Evolutionary conservation across 2,329 filamentous ascomycete genomes (phyloP).

Genomic region (Aurifilum marmelostoma): DNA sequence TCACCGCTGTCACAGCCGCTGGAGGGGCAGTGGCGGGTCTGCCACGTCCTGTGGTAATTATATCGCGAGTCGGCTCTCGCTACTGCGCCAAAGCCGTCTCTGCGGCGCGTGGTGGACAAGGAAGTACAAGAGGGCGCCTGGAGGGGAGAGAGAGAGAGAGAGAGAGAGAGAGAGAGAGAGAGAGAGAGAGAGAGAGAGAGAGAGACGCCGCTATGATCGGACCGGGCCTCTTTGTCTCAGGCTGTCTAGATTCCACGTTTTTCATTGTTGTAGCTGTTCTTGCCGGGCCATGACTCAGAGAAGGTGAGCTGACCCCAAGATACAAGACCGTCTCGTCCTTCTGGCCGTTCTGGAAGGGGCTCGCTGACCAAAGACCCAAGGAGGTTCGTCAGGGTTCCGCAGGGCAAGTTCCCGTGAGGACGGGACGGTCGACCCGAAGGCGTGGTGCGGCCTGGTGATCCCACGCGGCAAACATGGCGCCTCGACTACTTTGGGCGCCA

Average conservation of each 20-base stretch:
- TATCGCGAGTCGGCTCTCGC: background rate
- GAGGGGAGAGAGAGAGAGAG: too few species aligned
- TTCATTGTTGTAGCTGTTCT: too few species aligned
- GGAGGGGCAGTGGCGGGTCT: background rate
- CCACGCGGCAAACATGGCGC: background rate
- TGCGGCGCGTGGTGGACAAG: background rate
- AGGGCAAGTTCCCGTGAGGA: background rate
- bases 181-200: too few species aligned
- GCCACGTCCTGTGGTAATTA: background rate
- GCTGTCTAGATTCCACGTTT: background rate
- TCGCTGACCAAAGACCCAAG: background rate
- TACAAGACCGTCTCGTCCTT: background rate
- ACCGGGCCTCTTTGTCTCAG: conserved; percentile 13
- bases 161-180: too few species aligned
- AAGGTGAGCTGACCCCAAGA: background rate
- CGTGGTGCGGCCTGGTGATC: background rate
- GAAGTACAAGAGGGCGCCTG: background rate
- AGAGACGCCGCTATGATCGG: background rate
- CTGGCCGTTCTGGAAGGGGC: background rate
- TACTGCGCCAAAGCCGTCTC: background rate
- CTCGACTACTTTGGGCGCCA: background rate
- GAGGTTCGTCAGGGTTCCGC: background rate
- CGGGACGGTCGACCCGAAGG: background rate
- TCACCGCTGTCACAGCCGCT: background rate
- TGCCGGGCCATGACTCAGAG: background rate